Evolutionary conservation across 2,329 filamentous ascomycete genomes (phyloP).

Genomic region (Ascochyta koolunga): DNA sequence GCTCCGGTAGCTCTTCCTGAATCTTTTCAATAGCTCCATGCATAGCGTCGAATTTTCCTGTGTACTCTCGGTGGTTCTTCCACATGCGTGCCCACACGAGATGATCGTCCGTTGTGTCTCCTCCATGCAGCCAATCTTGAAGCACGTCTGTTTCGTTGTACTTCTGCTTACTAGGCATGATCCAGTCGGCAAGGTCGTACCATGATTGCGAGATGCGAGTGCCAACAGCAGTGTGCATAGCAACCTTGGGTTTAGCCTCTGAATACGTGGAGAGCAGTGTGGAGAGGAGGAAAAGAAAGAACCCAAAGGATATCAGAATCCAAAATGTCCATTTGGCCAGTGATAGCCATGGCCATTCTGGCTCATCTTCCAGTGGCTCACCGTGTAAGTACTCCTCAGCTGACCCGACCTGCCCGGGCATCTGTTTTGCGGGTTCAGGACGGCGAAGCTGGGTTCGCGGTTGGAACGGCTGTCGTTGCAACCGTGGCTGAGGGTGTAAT

Average conservation of each 20-base stretch:
- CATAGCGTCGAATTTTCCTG: conserved; percentile 16
- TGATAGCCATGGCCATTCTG: conserved; percentile 23
- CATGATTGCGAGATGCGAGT: conserved; percentile 24
- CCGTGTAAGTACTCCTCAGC: background rate
- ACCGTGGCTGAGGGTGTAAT: too few species aligned
- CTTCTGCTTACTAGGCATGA: conserved; percentile 17
- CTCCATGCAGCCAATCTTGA: conserved; percentile 3
- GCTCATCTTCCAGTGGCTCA: conserved; percentile 17
- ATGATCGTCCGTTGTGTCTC: conserved; percentile 18
- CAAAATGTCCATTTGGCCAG: conserved; percentile 18
- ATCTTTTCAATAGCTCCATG: conserved; percentile 25
- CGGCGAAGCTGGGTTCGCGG: conserved; percentile 15
- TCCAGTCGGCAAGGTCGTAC: conserved; percentile 21
- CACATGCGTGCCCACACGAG: conserved; percentile 27
- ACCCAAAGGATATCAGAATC: conserved; percentile 6
- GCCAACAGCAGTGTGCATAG: conserved; percentile 19
- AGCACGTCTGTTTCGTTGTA: conserved; percentile 5
- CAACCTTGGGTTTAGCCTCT: conserved; percentile 4
- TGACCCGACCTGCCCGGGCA: conserved; percentile 26
- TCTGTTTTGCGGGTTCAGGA: conserved; percentile 22
- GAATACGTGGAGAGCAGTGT: conserved; percentile 6
- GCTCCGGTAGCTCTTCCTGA: conserved; percentile 56
- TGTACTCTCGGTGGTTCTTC: conserved; percentile 19
- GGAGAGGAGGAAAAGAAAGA: conserved; percentile 2
- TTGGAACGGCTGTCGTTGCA: background rate